phyloP scores from a whole-genome alignment of 2,329 filamentous ascomycete genomes.

The Colletotrichum melonis region DNA sequence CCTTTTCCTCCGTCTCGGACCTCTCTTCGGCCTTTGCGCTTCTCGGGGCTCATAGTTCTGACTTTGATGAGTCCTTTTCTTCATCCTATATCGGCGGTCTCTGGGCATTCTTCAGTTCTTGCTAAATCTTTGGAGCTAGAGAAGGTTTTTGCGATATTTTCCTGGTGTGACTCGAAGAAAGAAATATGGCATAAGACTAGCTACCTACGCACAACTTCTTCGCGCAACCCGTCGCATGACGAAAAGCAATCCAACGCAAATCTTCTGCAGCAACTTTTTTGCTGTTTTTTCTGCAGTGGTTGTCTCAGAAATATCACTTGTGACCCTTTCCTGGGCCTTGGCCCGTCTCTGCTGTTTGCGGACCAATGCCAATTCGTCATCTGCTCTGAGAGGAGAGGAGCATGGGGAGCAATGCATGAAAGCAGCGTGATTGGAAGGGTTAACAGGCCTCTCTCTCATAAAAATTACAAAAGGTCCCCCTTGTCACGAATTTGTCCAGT shows the following conservation, averaged over 20 bases:
- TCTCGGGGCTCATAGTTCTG: neutral
- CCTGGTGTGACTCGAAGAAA: neutral
- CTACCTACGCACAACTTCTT: neutral
- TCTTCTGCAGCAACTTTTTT: slow-evolving; percentile 26
- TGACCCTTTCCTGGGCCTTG: neutral
- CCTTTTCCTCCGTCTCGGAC: slow-evolving; percentile 18
- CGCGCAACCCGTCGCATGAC: neutral
- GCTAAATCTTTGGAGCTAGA: neutral
- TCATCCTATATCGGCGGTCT: slow-evolving; percentile 31
- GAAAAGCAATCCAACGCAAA: slow-evolving; percentile 2
- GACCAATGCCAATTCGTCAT: slow-evolving; percentile 20
- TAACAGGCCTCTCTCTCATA: slow-evolving; percentile 4
- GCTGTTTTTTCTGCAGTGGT: slow-evolving; percentile 9
- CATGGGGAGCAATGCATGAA: neutral
- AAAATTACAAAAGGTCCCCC: neutral
- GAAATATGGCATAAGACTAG: neutral
- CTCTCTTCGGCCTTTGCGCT: slow-evolving; percentile 27
- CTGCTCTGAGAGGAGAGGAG: slow-evolving; percentile 3
- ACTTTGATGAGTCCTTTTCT: slow-evolving; percentile 23
- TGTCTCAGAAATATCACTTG: slow-evolving; percentile 20
- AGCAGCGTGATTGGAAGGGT: slow-evolving; percentile 31
- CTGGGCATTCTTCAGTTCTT: neutral
- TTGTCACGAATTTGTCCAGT: neutral
- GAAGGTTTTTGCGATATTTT: neutral
- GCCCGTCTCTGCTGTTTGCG: slow-evolving; percentile 20